Evolutionary conservation across 371 early-diverging fungal species (phyloP), one percentile per base, ranked within the genome.

Genomic region (Saksenaea oblongispora): DNA sequence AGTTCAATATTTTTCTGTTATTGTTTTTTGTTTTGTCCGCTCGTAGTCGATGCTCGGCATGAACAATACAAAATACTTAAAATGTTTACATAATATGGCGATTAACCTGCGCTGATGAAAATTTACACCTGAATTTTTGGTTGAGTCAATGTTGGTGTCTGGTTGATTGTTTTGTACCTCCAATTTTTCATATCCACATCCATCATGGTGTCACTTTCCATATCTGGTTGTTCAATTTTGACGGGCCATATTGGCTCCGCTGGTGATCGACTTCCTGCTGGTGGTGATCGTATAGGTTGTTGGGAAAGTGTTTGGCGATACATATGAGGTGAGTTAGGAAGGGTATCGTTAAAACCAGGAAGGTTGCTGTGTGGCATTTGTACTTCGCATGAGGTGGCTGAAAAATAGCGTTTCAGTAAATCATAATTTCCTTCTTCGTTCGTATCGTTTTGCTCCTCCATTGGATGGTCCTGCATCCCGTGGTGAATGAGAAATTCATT

Each of bases 401-500:
- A 27, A 8, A 35, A 24, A 24, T 34, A 17, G 44, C 1, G 58
- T 35, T 13, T 36, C 34, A 54, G 62, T n/a, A 39, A 42, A 15
- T 27, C 36, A 55, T 58, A 58, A 31, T n/a, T 15, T 3, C 35
- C 44, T 53, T 44, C 22, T 47, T 44, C 42, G 24, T 22, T 26
- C 35, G 31, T 53, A 54, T 36, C 18, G 34, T 9, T 31, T 27
- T 51, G 26, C 18, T 44, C 44, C 22, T 18, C 57, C 36, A 17
- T 41, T 39, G 34, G 26, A 18, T 26, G 47, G 8, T 34, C 26
- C 31, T 62, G 60, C 58, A 65, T 57, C 22, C 66, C 71, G 28
- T 81, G 76, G 9, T 74, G 65, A 0, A 65, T 65, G 36, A 78
- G 44, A 39, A 78, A 81, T 3, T 81, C 76, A 15, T 71, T 66